Evolutionary conservation across 2,329 filamentous ascomycete genomes (phyloP).

Genomic region (Clonostachys sp.): DNA sequence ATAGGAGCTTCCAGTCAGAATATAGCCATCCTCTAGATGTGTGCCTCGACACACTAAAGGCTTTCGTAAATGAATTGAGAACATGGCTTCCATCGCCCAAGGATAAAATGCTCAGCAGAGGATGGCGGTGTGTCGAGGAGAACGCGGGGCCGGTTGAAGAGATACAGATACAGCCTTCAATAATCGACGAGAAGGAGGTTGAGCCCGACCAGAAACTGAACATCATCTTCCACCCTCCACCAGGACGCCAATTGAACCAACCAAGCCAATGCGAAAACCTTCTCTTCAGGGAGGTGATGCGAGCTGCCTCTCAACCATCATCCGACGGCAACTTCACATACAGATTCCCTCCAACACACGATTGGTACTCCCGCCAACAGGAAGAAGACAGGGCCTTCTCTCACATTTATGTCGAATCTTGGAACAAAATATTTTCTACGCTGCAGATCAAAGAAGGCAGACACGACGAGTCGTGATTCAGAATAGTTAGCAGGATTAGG

Average conservation of each 20-base stretch:
- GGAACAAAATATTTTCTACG: conserved; percentile 30
- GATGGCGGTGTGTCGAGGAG: conserved; percentile 29
- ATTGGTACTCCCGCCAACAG: conserved; percentile 46
- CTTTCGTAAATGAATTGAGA: conserved; percentile 22
- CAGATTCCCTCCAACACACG: conserved; percentile 37
- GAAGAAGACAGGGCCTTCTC: conserved; percentile 41
- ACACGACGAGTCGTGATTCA: background rate
- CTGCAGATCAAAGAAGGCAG: background rate
- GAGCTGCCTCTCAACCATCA: background rate
- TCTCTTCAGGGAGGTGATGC: conserved; percentile 29
- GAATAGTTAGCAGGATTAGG: background rate
- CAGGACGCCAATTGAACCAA: conserved; percentile 10
- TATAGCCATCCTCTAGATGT: conserved; percentile 30
- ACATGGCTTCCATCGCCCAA: conserved; percentile 26
- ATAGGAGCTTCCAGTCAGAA: conserved; percentile 10
- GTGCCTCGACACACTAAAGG: conserved; percentile 30
- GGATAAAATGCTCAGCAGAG: conserved; percentile 16
- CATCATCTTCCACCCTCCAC: conserved; percentile 40
- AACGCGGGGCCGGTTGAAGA: background rate
- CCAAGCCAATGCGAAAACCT: conserved; percentile 31
- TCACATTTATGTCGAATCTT: conserved; percentile 40
- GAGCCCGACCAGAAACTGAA: no score
- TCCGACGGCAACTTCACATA: conserved; percentile 18
- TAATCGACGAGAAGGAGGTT: no score
- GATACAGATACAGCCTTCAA: no score